These are phyloP conservation scores for Fusarium bactridioides DNA, from an alignment of 2,329 filamentous ascomycete species.

Conservation along the genomic window DNA sequence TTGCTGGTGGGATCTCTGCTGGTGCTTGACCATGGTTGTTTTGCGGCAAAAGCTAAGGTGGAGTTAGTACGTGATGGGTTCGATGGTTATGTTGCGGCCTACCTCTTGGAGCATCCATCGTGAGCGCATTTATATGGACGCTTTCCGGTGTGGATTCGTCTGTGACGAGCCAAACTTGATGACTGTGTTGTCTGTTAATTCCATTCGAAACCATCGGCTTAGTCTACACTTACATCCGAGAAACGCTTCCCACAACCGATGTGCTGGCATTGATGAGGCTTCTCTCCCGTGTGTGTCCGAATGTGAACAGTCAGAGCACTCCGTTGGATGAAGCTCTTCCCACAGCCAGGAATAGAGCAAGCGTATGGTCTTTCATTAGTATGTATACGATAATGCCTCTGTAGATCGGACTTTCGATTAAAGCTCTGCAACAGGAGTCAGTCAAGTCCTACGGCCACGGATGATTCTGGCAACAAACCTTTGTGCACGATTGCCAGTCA, in stretches of 20 bases:
- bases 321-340: constrained; percentile 75
- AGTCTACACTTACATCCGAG: constrained; percentile 65
- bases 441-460: background rate
- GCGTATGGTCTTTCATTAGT: constrained; percentile 74
- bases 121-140: constrained; percentile 71
- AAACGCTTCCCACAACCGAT: constrained; percentile 73
- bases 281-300: constrained; percentile 75
- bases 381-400: constrained; percentile 75
- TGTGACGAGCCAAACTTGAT: constrained; percentile 70
- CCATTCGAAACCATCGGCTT: background rate
- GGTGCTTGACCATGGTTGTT: constrained; percentile 75
- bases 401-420: constrained; percentile 75
- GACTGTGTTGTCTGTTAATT: constrained; percentile 54
- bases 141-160: constrained; percentile 72
- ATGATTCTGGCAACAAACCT: constrained; percentile 55
- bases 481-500: constrained; percentile 68
- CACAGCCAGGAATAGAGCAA: constrained; percentile 67
- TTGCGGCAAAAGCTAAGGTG: constrained; percentile 71
- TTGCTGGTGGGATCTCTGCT: constrained; percentile 67
- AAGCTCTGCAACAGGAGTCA: constrained; percentile 62
- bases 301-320: constrained; percentile 76
- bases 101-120: constrained; percentile 70
- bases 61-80: constrained; percentile 25
- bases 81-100: constrained; percentile 24
- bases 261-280: constrained; percentile 73